These are phyloP conservation scores for Fusarium nisikadoi DNA, from an alignment of 2,329 filamentous ascomycete species.

Conservation along the genomic window DNA sequence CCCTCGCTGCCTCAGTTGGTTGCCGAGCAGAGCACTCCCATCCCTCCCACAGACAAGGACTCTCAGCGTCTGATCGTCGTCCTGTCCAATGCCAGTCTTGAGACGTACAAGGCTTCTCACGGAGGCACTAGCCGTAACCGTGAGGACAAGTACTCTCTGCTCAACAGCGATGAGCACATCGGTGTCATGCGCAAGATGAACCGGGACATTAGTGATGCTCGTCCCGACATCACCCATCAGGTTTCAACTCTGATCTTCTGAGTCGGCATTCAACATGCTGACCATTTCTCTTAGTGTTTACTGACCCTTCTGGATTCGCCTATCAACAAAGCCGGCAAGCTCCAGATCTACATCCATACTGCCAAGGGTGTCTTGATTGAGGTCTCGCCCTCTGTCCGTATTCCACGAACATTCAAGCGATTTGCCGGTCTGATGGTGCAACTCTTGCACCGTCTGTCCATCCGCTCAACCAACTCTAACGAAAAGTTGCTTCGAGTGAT, in stretches of 20 bases:
- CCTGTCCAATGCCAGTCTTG: constrained; percentile 94
- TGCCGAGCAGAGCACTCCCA: constrained; percentile 89
- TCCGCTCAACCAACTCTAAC: constrained; percentile 94
- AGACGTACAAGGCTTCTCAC: constrained; percentile 94
- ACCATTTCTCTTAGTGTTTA: constrained; percentile 75
- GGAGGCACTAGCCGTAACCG: constrained; percentile 73
- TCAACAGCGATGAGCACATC: constrained; percentile 99
- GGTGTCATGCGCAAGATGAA: constrained; percentile 99
- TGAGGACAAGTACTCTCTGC: constrained; percentile 95
- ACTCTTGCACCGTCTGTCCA: constrained; percentile 92
- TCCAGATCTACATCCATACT: constrained; percentile 99
- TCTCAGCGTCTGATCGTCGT: constrained; percentile 93
- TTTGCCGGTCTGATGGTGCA: constrained; percentile 99
- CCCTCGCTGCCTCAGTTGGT: constrained; percentile 91
- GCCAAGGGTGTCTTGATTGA: constrained; percentile 97
- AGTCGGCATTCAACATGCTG: constrained; percentile 60
- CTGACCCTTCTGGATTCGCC: constrained; percentile 97
- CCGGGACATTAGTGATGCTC: constrained; percentile 95
- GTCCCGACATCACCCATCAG: constrained; percentile 98
- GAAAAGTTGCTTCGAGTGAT: constrained; percentile 98
- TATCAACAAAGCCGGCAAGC: constrained; percentile 96
- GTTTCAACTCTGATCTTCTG: constrained; percentile 60
- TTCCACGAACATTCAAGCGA: constrained; percentile 97
- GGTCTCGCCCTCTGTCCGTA: constrained; percentile 97
- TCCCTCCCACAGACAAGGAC: constrained; percentile 87